Conservation (phyloP, 306 rosid genomes). For the Dryas octopetala region DNA sequence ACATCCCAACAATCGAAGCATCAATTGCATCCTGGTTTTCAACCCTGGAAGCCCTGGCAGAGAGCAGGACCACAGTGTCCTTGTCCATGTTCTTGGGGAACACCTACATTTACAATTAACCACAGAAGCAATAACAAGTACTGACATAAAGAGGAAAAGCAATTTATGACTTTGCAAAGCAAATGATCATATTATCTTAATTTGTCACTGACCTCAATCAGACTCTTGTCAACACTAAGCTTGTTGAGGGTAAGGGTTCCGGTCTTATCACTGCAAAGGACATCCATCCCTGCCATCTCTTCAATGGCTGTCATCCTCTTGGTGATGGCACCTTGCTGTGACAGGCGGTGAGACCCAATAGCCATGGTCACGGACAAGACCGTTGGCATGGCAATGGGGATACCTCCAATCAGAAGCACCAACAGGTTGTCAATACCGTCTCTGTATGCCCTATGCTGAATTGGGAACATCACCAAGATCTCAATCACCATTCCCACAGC, state of each 20-base stretch:
- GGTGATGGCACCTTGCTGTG: constrained; percentile 92
- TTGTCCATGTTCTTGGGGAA: constrained; percentile 44
- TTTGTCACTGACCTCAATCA: constrained; percentile 66
- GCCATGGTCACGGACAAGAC: constrained; percentile 97
- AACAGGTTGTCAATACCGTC: constrained; percentile 86
- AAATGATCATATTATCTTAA: neutral
- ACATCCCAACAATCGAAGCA: constrained; percentile 80
- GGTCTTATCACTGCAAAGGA: constrained; percentile 92
- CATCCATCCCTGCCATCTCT: constrained; percentile 98
- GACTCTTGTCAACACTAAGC: constrained; percentile 70
- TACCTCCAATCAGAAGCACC: constrained; percentile 93
- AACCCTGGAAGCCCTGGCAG: constrained; percentile 82
- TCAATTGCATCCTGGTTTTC: constrained; percentile 95
- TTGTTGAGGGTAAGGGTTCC: constrained; percentile 97
- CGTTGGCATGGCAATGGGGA: constrained; percentile 97
- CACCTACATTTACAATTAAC: constrained; percentile 44
- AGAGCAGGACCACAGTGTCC: constrained; percentile 52
- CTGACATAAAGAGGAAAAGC: neutral
- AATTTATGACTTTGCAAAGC: neutral
- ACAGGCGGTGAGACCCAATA: constrained; percentile 83
- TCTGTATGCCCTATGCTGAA: constrained; percentile 72
- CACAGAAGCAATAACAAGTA: constrained; percentile 16
- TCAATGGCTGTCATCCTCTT: constrained; percentile 98
- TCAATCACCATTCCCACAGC: constrained; percentile 83
- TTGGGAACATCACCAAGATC: constrained; percentile 75